Percentiles rank a stretch among this genome's conserved stretches.
Evolutionary conservation across 805 yeast species (phyloP).

Genomic region (Lipomyces spencermartinsiae): DNA sequence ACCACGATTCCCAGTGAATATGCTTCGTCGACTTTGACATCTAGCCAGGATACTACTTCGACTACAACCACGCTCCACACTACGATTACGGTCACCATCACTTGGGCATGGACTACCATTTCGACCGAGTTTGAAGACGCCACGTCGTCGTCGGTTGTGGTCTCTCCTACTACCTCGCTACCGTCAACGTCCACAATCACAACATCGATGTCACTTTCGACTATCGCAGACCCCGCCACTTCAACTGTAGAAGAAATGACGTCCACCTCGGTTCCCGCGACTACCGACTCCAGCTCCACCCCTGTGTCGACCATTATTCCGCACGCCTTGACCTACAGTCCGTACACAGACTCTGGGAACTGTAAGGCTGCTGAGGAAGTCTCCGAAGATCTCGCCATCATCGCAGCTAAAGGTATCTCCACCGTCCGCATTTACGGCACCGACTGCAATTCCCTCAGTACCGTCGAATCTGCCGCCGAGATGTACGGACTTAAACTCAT

Average conservation of each 20-base stretch:
- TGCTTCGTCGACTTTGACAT: constrained; percentile 11
- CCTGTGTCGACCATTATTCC: constrained; percentile 30
- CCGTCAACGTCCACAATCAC: not conserved
- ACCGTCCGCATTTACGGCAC: constrained; percentile 83
- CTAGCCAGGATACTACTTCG: constrained; percentile 7
- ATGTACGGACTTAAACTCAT: constrained; percentile 67
- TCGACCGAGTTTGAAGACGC: constrained; percentile 2
- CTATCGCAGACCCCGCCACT: constrained; percentile 10
- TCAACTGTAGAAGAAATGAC: constrained; percentile 8
- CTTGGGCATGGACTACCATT: constrained; percentile 24
- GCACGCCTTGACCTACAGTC: constrained; percentile 48
- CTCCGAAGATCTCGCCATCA: constrained; percentile 61
- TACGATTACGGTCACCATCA: constrained; percentile 18
- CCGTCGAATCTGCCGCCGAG: constrained; percentile 41
- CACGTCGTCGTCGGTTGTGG: not conserved
- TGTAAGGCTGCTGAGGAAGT: constrained; percentile 73
- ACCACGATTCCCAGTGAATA: constrained; percentile 22
- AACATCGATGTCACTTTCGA: constrained; percentile 14
- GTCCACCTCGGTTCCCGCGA: constrained; percentile 10
- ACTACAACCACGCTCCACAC: constrained; percentile 15
- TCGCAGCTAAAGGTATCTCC: constrained; percentile 65
- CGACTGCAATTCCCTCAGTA: constrained; percentile 75
- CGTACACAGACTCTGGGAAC: constrained; percentile 63
- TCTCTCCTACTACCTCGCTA: not conserved
- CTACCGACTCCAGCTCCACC: constrained; percentile 10